Conservation (phyloP, 139 green algal genomes). For the Chlorella sp. region DNA sequence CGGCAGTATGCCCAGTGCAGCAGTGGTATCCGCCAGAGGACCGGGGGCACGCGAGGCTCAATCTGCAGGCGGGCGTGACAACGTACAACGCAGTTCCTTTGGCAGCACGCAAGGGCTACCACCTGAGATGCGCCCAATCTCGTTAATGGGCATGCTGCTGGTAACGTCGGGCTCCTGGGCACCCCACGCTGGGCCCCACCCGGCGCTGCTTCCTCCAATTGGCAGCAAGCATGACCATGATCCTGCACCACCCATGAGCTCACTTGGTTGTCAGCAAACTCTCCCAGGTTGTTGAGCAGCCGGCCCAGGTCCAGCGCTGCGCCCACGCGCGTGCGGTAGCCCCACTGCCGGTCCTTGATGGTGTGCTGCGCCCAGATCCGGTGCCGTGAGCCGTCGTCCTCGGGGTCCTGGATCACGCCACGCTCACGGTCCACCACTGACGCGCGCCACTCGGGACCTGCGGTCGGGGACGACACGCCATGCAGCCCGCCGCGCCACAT, state of each 20-base stretch:
- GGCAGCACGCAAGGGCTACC: no score
- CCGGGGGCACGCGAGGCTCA: slow-evolving; percentile 23
- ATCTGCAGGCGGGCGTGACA: slow-evolving; percentile 6
- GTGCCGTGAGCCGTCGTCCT: slow-evolving; percentile 31
- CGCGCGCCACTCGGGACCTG: slow-evolving; percentile 30
- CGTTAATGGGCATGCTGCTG: neutral
- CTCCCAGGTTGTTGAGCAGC: slow-evolving; percentile 33
- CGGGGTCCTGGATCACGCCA: slow-evolving; percentile 24
- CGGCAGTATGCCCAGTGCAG: slow-evolving; percentile 25
- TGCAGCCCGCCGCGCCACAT: neutral
- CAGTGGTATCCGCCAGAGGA: slow-evolving; percentile 39
- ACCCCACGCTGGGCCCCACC: neutral
- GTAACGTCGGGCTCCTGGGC: neutral
- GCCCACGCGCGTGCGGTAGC: slow-evolving; percentile 30
- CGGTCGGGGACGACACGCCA: neutral
- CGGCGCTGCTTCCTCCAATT: neutral
- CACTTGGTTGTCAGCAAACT: slow-evolving; percentile 18
- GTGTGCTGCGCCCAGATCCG: slow-evolving; percentile 22
- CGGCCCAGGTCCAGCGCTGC: slow-evolving; percentile 37
- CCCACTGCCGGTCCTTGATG: slow-evolving; percentile 12
- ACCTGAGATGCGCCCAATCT: no score
- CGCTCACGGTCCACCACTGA: slow-evolving; percentile 33
- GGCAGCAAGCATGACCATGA: neutral
- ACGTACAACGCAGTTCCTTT: neutral
- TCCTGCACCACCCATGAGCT: neutral